Evolutionary conservation across 345 rosid genomes (phyloP).

Genomic region (Hibiscus tridactylites): DNA sequence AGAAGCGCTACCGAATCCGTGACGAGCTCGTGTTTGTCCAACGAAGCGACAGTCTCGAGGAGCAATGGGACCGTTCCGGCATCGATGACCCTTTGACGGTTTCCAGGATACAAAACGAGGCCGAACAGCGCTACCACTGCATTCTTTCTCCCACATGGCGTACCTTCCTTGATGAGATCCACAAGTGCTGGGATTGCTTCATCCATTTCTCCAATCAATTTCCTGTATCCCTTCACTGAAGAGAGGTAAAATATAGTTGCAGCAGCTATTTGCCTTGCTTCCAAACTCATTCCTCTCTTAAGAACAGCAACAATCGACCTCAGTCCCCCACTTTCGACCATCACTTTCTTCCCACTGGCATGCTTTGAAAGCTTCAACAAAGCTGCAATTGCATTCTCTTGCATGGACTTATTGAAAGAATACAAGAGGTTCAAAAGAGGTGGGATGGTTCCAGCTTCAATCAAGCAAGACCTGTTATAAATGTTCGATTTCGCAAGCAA

Average conservation of each 20-base stretch:
- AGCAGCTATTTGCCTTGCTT: constrained; percentile 56
- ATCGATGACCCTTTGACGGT: constrained; percentile 40
- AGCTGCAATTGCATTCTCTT: constrained; percentile 59
- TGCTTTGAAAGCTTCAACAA: constrained; percentile 67
- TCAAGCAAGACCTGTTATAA: constrained; percentile 49
- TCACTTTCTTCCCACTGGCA: constrained; percentile 37
- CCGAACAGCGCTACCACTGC: constrained; percentile 55
- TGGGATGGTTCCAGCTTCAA: constrained; percentile 47
- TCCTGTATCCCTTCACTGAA: constrained; percentile 46
- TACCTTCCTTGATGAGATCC: constrained; percentile 45
- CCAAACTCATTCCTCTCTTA: constrained; percentile 45
- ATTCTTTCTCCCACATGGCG: constrained; percentile 52
- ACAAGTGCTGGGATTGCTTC: constrained; percentile 48
- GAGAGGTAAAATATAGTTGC: constrained; percentile 69
- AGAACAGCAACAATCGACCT: constrained; percentile 39
- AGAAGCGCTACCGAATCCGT: constrained; percentile 57
- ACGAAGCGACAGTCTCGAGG: constrained; percentile 26
- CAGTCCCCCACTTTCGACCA: constrained; percentile 51
- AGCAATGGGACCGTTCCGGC: constrained; percentile 50
- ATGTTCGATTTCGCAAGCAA: constrained; percentile 52
- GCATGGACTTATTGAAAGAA: constrained; percentile 21
- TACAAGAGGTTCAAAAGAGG: constrained; percentile 45
- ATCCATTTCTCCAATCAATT: constrained; percentile 48
- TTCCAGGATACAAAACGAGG: constrained; percentile 39
- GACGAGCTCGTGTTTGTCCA: constrained; percentile 32